Evolutionary conservation across 805 yeast genomes (phyloP), one percentile per base, ranked within the genome.

Genomic region (Kodamaea kaohsiungensis): DNA sequence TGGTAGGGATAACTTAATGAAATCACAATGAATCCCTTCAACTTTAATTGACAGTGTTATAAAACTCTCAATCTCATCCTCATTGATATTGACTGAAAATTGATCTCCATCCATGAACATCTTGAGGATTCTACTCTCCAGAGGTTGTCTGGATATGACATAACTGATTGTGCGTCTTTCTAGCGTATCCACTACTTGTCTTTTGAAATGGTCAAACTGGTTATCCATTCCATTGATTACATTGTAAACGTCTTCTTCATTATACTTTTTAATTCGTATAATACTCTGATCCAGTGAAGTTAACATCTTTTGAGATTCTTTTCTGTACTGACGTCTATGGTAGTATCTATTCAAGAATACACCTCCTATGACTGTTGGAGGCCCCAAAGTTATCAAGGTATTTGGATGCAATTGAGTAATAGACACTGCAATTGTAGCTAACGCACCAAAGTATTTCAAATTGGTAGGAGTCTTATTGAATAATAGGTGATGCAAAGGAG

Each of bases 321-420:
- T 30, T 15, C 46, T 25, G 49, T 57, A 59, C 18, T 51, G 47
- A 8, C 48, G 46, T 18, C 61, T 59, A 35, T 58, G 53, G 45
- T 53, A 52, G n/a, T 55, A 49, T 22, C 59, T 57, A 49, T 61
- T 61, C 3, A 55, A 58, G 43, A 59, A 73, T 59, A 64, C 71
- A 1, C 65, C 61, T 0, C 65, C 72, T 1, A 72, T 59, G 0
- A 63, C 62, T 2, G 66, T 42, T 1, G 80, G 79, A 2, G 80
- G 80, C 1, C 65, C 69, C 8, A 71, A 54, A 1, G 78, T 74
- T 12, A 72, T 55, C 5, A 75, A 47, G 3, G 66, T 57, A 56
- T 72, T 65, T 5, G 76, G 78, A 55, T 73, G 77, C 2, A 75
- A 45, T 52, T 73, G 71, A 5, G 68, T 69, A 15, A 74, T 50